Base-by-base conservation (phyloP, 352 stramenopile genomes). In the Heterotrichella gracilis region DNA sequence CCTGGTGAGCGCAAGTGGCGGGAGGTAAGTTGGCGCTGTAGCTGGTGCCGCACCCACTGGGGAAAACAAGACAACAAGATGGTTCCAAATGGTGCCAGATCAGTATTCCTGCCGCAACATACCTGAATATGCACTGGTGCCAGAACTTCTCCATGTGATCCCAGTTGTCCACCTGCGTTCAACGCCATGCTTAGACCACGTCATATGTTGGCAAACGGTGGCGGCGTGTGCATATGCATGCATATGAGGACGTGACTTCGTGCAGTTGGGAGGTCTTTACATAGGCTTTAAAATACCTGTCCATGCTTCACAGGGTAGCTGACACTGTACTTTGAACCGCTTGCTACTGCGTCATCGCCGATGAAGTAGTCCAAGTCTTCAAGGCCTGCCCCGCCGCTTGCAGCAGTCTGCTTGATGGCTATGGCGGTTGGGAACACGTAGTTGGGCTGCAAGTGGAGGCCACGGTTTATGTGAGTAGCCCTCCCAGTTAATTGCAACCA, bases 291-390 rank as follows among this genome's bases (percentile, higher is more conserved):
- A n/a, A n/a, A n/a, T n/a, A n/a, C n/a, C n/a, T n/a, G n/a, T 1
- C 76, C 79, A 67, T 81, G 77, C 63, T 78, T 69, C 24, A 84
- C 83, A n/a, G 79, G 79, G 64, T 84, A 84, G 74, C 91, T 91
- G 21, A 92, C 80, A 71, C 90, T 82, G 77, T 95, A 86, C 24
- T 83, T 91, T 23, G 82, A 86, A 53, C 80, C 76, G 76, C 92
- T 82, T 25, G 79, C 76, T 64, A 93, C 79, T 25, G 86, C 86
- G 69, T 94, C 84, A 24, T 93, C 86, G 69, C 88, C 88, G 64
- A 95, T 92, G 78, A 89, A 88, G 75, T 93, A 95, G 77, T 95
- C 87, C 64, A 95, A 74, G 73, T 95, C 87, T 70, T 92, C 84
- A 69, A 94, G 83, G 25, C 85, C 85, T 74, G 91, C 82, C 25